Percentiles rank a stretch among this genome's conserved stretches.
Conservation (phyloP, 108 stramenopile genomes). For the Chaetoceros tenuissimus region DNA sequence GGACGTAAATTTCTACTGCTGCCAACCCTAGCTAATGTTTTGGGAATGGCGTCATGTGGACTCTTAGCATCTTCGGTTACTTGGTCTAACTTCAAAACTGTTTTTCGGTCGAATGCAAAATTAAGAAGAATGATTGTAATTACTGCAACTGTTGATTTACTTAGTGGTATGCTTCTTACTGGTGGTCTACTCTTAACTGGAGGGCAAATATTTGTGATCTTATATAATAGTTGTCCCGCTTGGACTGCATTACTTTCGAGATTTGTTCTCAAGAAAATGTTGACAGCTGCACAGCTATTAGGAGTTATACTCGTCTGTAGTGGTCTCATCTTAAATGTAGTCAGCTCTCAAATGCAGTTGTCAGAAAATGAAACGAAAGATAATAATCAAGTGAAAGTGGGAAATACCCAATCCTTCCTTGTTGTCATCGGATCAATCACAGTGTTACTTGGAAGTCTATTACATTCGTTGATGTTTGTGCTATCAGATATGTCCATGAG, state of each 20-base stretch:
- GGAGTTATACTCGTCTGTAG: constrained; percentile 1
- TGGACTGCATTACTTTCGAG: constrained; percentile 4
- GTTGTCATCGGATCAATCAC: not conserved
- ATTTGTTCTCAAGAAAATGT: not conserved
- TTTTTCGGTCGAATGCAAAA: constrained; percentile 1
- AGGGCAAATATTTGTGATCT: not conserved
- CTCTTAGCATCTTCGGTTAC: not conserved
- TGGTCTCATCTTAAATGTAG: constrained; percentile 3
- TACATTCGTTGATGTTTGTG: not conserved
- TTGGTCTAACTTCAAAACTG: too few relatives aligned
- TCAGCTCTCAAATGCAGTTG: not conserved
- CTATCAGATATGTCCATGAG: not conserved
- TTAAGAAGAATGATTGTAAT: not conserved
- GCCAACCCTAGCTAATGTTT: not conserved
- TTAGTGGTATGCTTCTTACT: constrained; percentile 4
- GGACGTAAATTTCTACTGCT: constrained; percentile 2
- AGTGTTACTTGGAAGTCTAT: constrained; percentile 1
- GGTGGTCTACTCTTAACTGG: constrained; percentile 2
- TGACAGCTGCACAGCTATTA: not conserved
- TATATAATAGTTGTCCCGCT: constrained; percentile 5
- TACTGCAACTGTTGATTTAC: constrained; percentile 1
- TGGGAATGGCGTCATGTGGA: not conserved
- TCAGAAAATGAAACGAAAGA: not conserved
- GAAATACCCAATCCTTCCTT: not conserved
- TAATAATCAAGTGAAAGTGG: not conserved